Base-by-base conservation (phyloP, 73 alveolate species). In the Paramecium sexaurelia region DNA sequence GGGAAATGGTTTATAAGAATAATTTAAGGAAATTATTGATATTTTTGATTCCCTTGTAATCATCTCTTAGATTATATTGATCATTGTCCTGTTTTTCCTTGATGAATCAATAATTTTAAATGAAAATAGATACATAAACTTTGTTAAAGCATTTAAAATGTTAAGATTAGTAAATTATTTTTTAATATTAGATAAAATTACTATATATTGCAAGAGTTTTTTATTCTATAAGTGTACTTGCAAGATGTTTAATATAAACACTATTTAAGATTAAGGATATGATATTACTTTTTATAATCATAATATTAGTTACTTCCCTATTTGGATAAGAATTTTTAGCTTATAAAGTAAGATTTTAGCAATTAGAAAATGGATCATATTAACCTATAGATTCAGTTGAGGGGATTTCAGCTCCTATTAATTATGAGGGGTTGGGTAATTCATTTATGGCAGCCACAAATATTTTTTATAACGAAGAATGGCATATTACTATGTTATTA, bases 381-480 rank as follows among this genome's bases (percentile, higher is more conserved):
- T 5, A 41, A 41, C 39, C 41, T 7, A 19, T 61, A 1, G 73
- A 78, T 78, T 17, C 45, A 41, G 13, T 1, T 40, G 43, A 78
- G 13, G 68, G 68, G 2, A 33, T 78, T 1, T 40, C 75, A 22
- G 68, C 43, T 7, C 6, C 43, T 15, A 78, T 88, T 24, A 88
- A 88, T 47, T 88, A 56, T 47, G 87, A 88, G 29, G 83, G 88
- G 19, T 71, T 88, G 4, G 78, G 78, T 13, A 82, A 88, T 88
- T 39, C 91, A 5, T 36, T 88, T 33, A 56, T 88, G 57, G 94
- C 94, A 0, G 94, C 87, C 15, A 57, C 73, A 2, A 55, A 68
- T 20, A 88, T 88, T 1, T 88, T 68, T 41, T 88, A 88, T 88
- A 88, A 88, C 26, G 94, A 88, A 69, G 94, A 88, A 29, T 88